Conservation (phyloP, 2,329 filamentous ascomycete genomes). For the Fusarium domesticum region DNA sequence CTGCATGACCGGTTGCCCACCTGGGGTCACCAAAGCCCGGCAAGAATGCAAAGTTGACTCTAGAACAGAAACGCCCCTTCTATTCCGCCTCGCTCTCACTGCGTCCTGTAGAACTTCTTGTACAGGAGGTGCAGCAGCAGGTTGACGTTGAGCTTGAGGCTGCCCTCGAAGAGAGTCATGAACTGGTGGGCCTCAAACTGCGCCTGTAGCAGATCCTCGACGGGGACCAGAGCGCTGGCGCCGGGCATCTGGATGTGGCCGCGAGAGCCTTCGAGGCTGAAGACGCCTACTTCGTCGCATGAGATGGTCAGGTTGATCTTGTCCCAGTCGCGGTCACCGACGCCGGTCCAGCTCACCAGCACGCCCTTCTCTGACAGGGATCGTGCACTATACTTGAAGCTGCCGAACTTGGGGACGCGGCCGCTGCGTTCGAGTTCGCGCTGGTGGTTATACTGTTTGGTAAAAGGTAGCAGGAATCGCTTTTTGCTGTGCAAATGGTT, state of each 20-base stretch:
- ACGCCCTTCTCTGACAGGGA: conserved; percentile 91
- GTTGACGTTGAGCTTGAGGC: conserved; percentile 90
- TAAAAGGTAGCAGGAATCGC: conserved; percentile 91
- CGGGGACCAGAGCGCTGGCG: conserved; percentile 79
- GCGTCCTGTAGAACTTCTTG: conserved; percentile 92
- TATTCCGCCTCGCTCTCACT: conserved; percentile 38
- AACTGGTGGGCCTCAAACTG: conserved; percentile 98
- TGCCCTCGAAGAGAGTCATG: conserved; percentile 87
- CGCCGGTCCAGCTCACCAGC: conserved; percentile 85
- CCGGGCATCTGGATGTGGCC: conserved; percentile 96
- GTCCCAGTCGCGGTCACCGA: conserved; percentile 79
- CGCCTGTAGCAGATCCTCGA: conserved; percentile 91
- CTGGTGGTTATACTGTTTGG: conserved; percentile 98
- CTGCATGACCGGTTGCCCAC: conserved; percentile 13
- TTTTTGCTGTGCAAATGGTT: conserved; percentile 64
- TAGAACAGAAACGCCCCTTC: conserved; percentile 3
- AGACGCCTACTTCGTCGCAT: conserved; percentile 90
- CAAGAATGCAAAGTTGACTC: background rate
- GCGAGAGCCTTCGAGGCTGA: conserved; percentile 84
- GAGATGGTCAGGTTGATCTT: conserved; percentile 92
- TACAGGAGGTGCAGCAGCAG: conserved; percentile 93
- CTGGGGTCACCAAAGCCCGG: conserved; percentile 12
- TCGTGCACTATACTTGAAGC: conserved; percentile 93
- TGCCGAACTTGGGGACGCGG: conserved; percentile 94
- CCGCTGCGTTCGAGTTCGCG: conserved; percentile 89